phyloP scores from a whole-genome alignment of 2,329 filamentous ascomycete species.

The Botryosphaeria dothidea region DNA sequence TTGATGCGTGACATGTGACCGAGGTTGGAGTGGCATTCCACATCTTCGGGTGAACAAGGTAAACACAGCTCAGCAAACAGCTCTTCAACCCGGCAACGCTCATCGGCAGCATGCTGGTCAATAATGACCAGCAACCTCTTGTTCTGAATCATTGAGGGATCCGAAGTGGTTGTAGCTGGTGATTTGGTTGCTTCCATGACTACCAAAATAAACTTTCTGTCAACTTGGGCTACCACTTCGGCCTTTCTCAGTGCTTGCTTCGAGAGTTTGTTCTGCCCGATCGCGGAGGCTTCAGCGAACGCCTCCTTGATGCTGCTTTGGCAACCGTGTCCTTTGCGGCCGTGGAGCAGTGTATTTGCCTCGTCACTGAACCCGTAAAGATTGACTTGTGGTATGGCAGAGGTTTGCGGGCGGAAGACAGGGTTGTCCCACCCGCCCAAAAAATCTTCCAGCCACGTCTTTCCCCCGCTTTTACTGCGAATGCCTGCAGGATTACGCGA shows the following conservation, averaged over 20 bases:
- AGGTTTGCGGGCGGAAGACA: slow-evolving; percentile 61
- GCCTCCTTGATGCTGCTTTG: slow-evolving; percentile 23
- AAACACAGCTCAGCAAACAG: slow-evolving; percentile 63
- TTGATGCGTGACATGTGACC: slow-evolving; percentile 33
- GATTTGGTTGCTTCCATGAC: slow-evolving; percentile 46
- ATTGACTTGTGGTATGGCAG: slow-evolving; percentile 42
- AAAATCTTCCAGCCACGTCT: slow-evolving; percentile 61
- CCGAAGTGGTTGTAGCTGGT: slow-evolving; percentile 20
- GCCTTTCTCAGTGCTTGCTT: slow-evolving; percentile 62
- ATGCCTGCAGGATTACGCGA: slow-evolving; percentile 20
- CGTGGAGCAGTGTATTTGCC: slow-evolving; percentile 1
- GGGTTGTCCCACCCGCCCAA: slow-evolving; percentile 73
- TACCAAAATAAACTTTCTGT: slow-evolving; percentile 83
- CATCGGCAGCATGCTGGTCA: slow-evolving; percentile 94
- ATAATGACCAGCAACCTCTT: slow-evolving; percentile 66
- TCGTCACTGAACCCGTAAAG: slow-evolving; percentile 24
- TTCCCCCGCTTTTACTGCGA: slow-evolving; percentile 11
- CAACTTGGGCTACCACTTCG: slow-evolving; percentile 76
- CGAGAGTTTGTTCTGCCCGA: slow-evolving; percentile 51
- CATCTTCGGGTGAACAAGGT: slow-evolving; percentile 7
- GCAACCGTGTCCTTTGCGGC: slow-evolving; percentile 5
- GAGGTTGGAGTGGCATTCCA: slow-evolving; percentile 33
- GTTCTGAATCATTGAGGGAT: background rate
- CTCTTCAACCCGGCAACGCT: slow-evolving; percentile 76
- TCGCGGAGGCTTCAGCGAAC: slow-evolving; percentile 30